phyloP scores from a whole-genome alignment of 2,329 filamentous ascomycete species.

The Trichoderma semiorbis region DNA sequence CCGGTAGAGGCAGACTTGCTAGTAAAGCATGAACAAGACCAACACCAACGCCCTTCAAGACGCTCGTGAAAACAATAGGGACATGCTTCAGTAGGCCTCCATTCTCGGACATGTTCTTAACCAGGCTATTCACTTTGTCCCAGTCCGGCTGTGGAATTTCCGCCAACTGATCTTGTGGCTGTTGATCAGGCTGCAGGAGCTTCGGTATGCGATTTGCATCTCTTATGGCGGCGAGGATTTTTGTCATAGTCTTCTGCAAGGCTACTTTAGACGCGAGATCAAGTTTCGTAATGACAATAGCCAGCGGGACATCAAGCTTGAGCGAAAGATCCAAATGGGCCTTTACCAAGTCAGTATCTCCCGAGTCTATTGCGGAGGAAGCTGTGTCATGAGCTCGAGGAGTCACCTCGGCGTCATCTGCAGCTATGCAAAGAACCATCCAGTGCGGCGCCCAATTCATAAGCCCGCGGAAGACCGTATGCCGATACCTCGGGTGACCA shows the following conservation, averaged over 20 bases:
- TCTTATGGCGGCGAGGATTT: conserved; percentile 75
- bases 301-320: conserved; percentile 71
- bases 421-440: conserved; percentile 82
- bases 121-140: conserved; percentile 53
- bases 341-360: conserved; percentile 67
- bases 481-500: conserved; percentile 81
- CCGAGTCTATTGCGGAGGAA: neutral
- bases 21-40: conserved; percentile 78
- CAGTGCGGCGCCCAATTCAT: conserved; percentile 96
- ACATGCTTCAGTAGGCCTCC: conserved; percentile 53
- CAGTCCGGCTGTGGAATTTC: conserved; percentile 55
- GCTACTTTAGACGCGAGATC: conserved; percentile 75
- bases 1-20: conserved; percentile 67
- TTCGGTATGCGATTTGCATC: conserved; percentile 68
- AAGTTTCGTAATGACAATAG: conserved; percentile 85
- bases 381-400: conserved; percentile 19
- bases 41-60: conserved; percentile 80
- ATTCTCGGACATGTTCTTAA: conserved; percentile 47
- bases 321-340: conserved; percentile 84
- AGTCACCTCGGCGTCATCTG: conserved; percentile 61
- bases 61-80: conserved; percentile 84
- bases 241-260: conserved; percentile 66
- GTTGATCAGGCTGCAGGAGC: conserved; percentile 61
- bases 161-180: conserved; percentile 49
- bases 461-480: conserved; percentile 85